Percentiles rank a stretch among this genome's conserved stretches.
These are phyloP conservation scores for Fusarium sp. DNA, from an alignment of 2,329 filamentous ascomycete species.

Conservation along the genomic window DNA sequence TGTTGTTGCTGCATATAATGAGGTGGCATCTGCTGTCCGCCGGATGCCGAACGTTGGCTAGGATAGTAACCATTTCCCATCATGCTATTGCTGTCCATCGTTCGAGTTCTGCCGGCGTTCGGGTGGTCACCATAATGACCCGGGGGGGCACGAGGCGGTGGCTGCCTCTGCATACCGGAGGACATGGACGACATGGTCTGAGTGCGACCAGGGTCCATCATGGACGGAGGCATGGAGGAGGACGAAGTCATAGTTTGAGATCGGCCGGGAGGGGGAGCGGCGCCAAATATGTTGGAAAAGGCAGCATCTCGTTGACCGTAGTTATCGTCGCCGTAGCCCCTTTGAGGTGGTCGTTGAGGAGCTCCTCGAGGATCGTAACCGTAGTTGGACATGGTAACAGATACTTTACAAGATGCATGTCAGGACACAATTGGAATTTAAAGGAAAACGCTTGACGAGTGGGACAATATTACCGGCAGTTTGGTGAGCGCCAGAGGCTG, in stretches of 20 bases:
- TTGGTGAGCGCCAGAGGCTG: constrained; percentile 41
- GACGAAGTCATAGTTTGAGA: constrained; percentile 96
- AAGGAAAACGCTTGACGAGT: constrained; percentile 3
- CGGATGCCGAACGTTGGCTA: constrained; percentile 63
- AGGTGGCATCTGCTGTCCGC: constrained; percentile 58
- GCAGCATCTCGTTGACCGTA: constrained; percentile 86
- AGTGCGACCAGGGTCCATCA: constrained; percentile 73
- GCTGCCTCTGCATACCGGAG: constrained; percentile 69
- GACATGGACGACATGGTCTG: constrained; percentile 77
- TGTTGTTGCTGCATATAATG: constrained; percentile 64
- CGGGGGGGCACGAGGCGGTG: constrained; percentile 67
- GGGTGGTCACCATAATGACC: constrained; percentile 53
- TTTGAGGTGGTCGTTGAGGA: constrained; percentile 53
- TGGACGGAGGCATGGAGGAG: constrained; percentile 68
- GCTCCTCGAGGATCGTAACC: constrained; percentile 64
- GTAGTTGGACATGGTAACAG: constrained; percentile 67
- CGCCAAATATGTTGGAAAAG: constrained; percentile 95
- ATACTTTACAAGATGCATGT: constrained; percentile 30
- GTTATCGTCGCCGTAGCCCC: constrained; percentile 64
- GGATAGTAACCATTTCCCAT: constrained; percentile 65
- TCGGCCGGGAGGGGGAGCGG: constrained; percentile 84
- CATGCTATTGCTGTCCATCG: constrained; percentile 53
- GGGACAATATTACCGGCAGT: constrained; percentile 37
- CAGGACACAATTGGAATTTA: constrained; percentile 15
- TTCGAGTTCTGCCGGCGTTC: constrained; percentile 48